Evolutionary conservation across 345 rosid species (phyloP).

Genomic region (Abelmoschus esculentus): DNA sequence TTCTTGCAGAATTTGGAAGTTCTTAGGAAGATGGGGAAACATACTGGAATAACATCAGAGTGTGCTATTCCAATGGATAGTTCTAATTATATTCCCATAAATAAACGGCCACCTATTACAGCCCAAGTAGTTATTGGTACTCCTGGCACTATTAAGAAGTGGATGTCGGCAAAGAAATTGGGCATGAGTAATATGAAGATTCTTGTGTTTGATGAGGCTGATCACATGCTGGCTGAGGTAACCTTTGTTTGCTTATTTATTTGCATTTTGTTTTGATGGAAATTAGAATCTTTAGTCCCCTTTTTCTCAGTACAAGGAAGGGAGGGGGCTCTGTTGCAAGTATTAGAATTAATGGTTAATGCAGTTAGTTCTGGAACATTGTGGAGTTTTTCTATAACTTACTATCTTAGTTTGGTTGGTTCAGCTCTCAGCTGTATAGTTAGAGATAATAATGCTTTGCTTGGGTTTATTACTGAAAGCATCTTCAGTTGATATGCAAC

Average conservation of each 20-base stretch:
- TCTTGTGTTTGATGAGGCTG: conserved; percentile 97
- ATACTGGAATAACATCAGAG: conserved; percentile 67
- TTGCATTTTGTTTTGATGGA: background rate
- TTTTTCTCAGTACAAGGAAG: no score
- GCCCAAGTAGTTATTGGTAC: conserved; percentile 93
- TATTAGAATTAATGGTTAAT: no score
- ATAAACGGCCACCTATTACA: conserved; percentile 35
- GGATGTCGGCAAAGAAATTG: conserved; percentile 58
- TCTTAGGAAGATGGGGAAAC: conserved; percentile 84
- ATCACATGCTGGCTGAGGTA: conserved; percentile 93
- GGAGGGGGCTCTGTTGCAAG: no score
- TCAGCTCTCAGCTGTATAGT: background rate
- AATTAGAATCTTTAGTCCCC: no score
- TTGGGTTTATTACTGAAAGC: conserved; percentile 2
- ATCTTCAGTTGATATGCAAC: background rate
- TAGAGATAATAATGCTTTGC: background rate
- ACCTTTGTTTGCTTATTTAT: background rate
- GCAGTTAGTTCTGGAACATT: no score
- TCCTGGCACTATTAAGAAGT: conserved; percentile 78
- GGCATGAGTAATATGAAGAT: conserved; percentile 43
- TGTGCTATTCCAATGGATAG: conserved; percentile 60
- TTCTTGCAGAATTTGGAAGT: conserved; percentile 73
- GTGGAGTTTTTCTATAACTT: background rate
- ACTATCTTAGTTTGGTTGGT: background rate
- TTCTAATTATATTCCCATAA: conserved; percentile 24